Percentiles rank a stretch among this genome's conserved stretches.
Evolutionary conservation across 2,329 filamentous ascomycete species (phyloP).

Genomic region (Ophiocordyceps camponoti-leonardi): DNA sequence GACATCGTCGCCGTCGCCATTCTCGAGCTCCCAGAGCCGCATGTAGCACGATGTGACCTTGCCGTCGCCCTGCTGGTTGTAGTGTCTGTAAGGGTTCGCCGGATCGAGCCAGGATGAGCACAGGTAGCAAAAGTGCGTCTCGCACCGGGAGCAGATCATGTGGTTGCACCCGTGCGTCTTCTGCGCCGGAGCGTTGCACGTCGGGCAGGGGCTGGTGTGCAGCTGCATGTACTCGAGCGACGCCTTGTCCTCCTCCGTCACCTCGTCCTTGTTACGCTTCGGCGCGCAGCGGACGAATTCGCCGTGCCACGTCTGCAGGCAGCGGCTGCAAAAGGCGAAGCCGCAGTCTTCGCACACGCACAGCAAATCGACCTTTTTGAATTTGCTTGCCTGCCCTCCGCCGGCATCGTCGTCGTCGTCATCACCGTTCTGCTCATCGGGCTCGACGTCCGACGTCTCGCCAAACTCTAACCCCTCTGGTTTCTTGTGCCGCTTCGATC

Average conservation of each 20-base stretch:
- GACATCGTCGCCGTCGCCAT: constrained; percentile 49
- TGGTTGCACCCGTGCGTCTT: constrained; percentile 94
- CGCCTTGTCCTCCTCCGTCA: constrained; percentile 72
- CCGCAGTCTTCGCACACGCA: constrained; percentile 77
- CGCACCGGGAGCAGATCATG: constrained; percentile 84
- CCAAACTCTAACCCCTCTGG: constrained; percentile 46
- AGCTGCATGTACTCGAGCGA: constrained; percentile 67
- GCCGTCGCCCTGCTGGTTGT: constrained; percentile 45
- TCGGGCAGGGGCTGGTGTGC: constrained; percentile 78
- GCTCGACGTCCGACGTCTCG: constrained; percentile 35
- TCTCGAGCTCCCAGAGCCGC: constrained; percentile 79
- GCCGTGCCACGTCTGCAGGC: constrained; percentile 75
- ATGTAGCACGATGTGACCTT: constrained; percentile 54
- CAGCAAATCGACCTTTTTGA: constrained; percentile 43
- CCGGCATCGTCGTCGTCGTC: constrained; percentile 5
- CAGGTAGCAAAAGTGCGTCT: constrained; percentile 88
- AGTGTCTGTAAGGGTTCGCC: constrained; percentile 74
- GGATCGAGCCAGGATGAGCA: constrained; percentile 76
- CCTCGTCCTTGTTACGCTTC: constrained; percentile 47
- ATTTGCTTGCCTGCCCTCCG: constrained; percentile 11
- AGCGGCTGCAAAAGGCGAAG: constrained; percentile 70
- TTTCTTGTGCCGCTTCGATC: constrained; percentile 56
- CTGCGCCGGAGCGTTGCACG: constrained; percentile 67
- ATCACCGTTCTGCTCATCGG: constrained; percentile 29
- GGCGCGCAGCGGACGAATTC: constrained; percentile 56